Evolutionary conservation across 176 grass and related monocot species (phyloP).

Genomic region (Miscanthus lutarioriparius): DNA sequence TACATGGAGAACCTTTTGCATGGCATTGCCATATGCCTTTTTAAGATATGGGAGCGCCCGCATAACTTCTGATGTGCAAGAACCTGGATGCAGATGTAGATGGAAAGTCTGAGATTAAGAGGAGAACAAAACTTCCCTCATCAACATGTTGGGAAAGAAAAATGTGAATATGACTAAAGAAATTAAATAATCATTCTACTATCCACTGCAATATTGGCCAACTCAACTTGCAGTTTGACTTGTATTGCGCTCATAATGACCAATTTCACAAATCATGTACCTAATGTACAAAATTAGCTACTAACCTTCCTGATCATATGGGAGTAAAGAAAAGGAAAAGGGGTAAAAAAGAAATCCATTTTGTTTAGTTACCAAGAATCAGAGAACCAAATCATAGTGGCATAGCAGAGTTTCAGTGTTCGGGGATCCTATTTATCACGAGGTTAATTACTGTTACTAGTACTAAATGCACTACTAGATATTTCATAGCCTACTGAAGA

Average conservation of each 20-base stretch:
- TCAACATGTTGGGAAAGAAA: not conserved
- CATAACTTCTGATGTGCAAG: constrained; percentile 86
- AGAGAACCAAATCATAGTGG: not conserved
- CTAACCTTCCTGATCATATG: not conserved
- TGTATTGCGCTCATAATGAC: not conserved
- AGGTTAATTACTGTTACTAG: not conserved
- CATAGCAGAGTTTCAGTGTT: not conserved
- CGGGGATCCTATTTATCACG: not conserved
- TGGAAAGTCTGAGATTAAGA: constrained; percentile 18
- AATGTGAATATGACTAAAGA: not conserved
- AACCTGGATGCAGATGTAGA: constrained; percentile 52
- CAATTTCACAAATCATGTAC: not conserved
- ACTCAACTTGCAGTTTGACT: not conserved
- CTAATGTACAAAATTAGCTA: not conserved
- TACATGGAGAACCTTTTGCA: constrained; percentile 79
- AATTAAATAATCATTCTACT: constrained; percentile 11
- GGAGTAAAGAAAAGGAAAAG: not conserved
- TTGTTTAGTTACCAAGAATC: not conserved
- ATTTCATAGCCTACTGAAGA: not conserved
- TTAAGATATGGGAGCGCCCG: constrained; percentile 79
- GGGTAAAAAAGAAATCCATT: not conserved
- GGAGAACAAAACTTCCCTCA: not conserved
- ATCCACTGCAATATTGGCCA: not conserved
- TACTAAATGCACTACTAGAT: not conserved
- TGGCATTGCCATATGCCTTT: constrained; percentile 70